Evolutionary conservation across 129 eudicot genomes (phyloP), one percentile per base, ranked within the genome.

Genomic region (Logfia minima): DNA sequence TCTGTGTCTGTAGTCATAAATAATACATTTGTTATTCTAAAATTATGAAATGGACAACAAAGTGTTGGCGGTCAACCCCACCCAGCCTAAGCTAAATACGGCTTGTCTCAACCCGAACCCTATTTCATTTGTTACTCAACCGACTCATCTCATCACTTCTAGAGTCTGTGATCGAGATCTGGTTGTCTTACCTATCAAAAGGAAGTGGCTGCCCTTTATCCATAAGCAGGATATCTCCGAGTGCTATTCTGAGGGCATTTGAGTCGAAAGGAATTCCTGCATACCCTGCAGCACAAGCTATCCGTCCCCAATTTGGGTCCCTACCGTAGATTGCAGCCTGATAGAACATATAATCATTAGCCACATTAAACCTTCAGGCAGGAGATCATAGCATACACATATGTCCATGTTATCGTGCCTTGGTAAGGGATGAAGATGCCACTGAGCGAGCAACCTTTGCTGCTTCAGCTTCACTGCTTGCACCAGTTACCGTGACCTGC

Each of bases 291-390:
- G 97, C 97, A 87, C 97, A 91, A 52, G 99, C 99, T 68, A 94
- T 94, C n/a, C 97, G 90, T 3, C 99, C 97, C 99, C 96, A 91
- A 65, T 94, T 91, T 72, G 99, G 99, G 87, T 94, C 97, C 84
- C 99, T 79, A 28, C 99, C 97, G 24, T 91, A 59, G 22, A 69
- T 32, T 41, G 48, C 79, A 66, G 82, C 75, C 96, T 94, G 87
- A 69, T 66, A 37, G 66, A 24, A 45, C 41, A 67, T 53, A 29
- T 21, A 80, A 52, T 62, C 28, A 70, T 61, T 72, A 80, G 66
- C 68, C 62, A 60, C 72, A 52, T 24, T 18, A 72, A 71, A 78
- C 31, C 39, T 24, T 37, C 21, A 18, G 13, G 16, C 17, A 71
- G n/a, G 43, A 66, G 6, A 39, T 68, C 56, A 80, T 65, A 70